phyloP scores from a whole-genome alignment of 495 filamentous ascomycete genomes.

The Tetracladium setigerum region DNA sequence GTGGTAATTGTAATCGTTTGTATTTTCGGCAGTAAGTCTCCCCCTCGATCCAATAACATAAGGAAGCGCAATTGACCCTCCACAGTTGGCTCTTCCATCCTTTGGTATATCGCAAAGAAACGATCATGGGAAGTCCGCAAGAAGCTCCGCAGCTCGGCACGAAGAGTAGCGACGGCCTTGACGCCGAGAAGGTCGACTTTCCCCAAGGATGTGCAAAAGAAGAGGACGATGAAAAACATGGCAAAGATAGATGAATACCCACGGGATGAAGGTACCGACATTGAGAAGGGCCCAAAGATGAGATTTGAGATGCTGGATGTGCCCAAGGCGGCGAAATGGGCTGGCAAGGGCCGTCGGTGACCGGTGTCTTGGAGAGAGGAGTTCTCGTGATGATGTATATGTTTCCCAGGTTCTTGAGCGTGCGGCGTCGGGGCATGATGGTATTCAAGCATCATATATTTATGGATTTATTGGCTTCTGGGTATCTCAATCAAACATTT shows the following conservation, averaged over 20 bases:
- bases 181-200: slow-evolving; percentile 48
- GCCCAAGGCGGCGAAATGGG: slow-evolving; percentile 17
- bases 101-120: slow-evolving; percentile 51
- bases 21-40: slow-evolving; percentile 46
- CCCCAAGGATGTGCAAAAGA: slow-evolving; percentile 39
- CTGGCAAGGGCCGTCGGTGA: slow-evolving; percentile 13
- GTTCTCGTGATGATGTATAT: slow-evolving; percentile 4
- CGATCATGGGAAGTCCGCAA: slow-evolving; percentile 47
- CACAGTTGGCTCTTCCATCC: slow-evolving; percentile 36
- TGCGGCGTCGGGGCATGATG: slow-evolving; percentile 8
- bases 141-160: slow-evolving; percentile 43
- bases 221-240: slow-evolving; percentile 19
- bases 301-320: slow-evolving; percentile 19
- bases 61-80: slow-evolving; percentile 10
- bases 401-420: not conserved
- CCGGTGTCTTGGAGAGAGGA: not conserved
- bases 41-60: not conserved
- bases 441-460: slow-evolving; percentile 1
- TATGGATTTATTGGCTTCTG: not conserved
- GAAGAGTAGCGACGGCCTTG: slow-evolving; percentile 43
- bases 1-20: slow-evolving; percentile 50
- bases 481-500: slow-evolving; percentile 11
- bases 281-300: slow-evolving; percentile 42
- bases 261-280: slow-evolving; percentile 33
- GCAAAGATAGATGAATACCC: slow-evolving; percentile 42